A percentile compares a stretch with the other conserved stretches of the same genome.
Conservation (phyloP, 1,139 yeast genomes). For the Saccharomyces hybrid region DNA sequence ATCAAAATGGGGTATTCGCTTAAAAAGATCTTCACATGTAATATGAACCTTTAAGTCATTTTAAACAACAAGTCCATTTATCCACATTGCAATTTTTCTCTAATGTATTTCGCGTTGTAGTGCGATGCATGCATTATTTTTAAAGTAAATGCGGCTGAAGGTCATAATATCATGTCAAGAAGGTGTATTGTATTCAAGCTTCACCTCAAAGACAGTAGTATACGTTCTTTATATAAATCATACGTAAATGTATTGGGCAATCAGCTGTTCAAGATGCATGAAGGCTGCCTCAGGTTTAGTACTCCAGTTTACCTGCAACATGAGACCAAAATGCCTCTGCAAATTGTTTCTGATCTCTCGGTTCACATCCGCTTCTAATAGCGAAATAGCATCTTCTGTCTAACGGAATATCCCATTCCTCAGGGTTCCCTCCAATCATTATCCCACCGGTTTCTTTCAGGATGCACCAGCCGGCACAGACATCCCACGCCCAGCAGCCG, state of each 20-base stretch:
- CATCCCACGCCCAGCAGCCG: slow-evolving; percentile 59
- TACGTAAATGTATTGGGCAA: background rate
- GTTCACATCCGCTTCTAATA: slow-evolving; percentile 42
- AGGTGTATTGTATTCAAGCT: no score
- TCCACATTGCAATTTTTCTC: background rate
- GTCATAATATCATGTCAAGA: background rate
- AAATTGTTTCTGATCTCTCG: slow-evolving; percentile 38
- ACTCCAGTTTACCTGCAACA: slow-evolving; percentile 39
- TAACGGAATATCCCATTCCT: slow-evolving; percentile 40
- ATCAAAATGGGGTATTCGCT: no score
- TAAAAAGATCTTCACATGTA: background rate
- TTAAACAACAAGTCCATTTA: background rate
- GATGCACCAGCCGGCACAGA: slow-evolving; percentile 57
- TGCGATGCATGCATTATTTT: background rate
- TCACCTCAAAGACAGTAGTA: background rate
- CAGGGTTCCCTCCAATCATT: slow-evolving; percentile 45
- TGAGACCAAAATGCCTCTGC: slow-evolving; percentile 44
- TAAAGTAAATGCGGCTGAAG: background rate
- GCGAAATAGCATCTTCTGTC: slow-evolving; percentile 46
- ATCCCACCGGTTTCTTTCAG: slow-evolving; percentile 49
- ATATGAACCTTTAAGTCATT: background rate
- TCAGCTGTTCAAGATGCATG: background rate
- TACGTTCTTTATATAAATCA: background rate
- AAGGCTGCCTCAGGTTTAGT: slow-evolving; percentile 12
- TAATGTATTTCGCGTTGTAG: background rate